Evolutionary conservation across 129 eudicot genomes (phyloP), one percentile per base, ranked within the genome.

Genomic region (Saposhnikovia divaricata): DNA sequence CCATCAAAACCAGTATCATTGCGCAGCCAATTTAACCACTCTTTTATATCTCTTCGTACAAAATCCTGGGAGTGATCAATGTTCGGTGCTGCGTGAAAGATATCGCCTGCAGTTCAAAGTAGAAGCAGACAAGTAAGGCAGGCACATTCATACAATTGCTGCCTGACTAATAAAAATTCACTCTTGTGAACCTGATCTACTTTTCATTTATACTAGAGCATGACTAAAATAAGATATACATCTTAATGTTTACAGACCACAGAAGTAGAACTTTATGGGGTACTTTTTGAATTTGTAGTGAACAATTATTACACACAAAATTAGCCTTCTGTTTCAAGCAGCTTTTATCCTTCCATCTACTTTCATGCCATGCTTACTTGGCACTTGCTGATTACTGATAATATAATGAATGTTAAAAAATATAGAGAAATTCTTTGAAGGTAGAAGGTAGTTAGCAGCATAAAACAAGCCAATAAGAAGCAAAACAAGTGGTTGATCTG

Each of bases 21-120:
- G 38, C 85, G 81, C 74, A 90, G 87, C 95, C 92, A 90, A 82
- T 84, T 80, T 74, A 90, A 79, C 95, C 92, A 90, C 82, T 88
- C 77, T 81, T 86, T 90, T 38, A 88, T 80, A 72, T 90, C 92
- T 25, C 80, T 83, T 76, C 86, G 76, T 18, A 90, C 92, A 83
- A 90, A 88, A 31, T 86, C 89, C 85, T 90, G 95, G 21, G 95
- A 90, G 80, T 90, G 95, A 79, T 90, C 95, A 66, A 90, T 77
- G 71, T 88, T 90, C 31, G 95, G 95, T 80, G 95, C 95, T n/a
- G 95, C 95, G 73, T 90, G 95, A 81, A 90, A 90, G 73, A 86
- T 88, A 81, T 90, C 95, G 11, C 95, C 92, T 88, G 84, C 80
- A 83, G 80, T 44, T 69, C 23, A 78, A 55, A 80, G 57, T 75